Conservation (phyloP, 371 early-diverging fungal species). For the Polyrhizophydium stewartii region DNA sequence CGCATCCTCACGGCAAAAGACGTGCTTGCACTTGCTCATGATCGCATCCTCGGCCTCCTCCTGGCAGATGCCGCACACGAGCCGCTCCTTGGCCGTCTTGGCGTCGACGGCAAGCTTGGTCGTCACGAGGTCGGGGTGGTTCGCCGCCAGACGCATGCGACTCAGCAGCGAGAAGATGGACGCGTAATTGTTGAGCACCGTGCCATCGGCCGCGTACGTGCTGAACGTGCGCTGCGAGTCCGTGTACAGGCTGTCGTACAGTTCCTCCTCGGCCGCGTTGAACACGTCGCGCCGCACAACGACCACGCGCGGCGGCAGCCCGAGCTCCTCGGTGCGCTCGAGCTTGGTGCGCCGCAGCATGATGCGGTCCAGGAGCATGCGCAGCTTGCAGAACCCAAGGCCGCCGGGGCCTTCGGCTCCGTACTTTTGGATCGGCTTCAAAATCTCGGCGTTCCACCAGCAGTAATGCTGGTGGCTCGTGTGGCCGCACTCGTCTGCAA, state of each 20-base stretch:
- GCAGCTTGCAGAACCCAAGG: slow-evolving; percentile 71
- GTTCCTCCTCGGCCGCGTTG: slow-evolving; percentile 89
- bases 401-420: slow-evolving; percentile 67
- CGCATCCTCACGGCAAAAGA: slow-evolving; percentile 41
- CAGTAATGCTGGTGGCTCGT: slow-evolving; percentile 66
- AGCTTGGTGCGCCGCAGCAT: slow-evolving; percentile 94
- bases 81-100: slow-evolving; percentile 33
- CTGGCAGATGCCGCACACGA: slow-evolving; percentile 90
- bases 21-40: slow-evolving; percentile 85
- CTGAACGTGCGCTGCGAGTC: slow-evolving; percentile 73
- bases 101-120: slow-evolving; percentile 21
- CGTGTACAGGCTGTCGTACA: slow-evolving; percentile 81
- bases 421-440: slow-evolving; percentile 86
- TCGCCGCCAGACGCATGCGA: slow-evolving; percentile 63
- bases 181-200: slow-evolving; percentile 92
- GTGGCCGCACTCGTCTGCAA: slow-evolving; percentile 62
- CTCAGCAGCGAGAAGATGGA: slow-evolving; percentile 65
- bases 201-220: slow-evolving; percentile 79
- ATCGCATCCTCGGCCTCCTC: slow-evolving; percentile 90
- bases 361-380: slow-evolving; percentile 74
- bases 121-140: slow-evolving; percentile 73
- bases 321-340: slow-evolving; percentile 87
- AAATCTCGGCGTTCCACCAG: slow-evolving; percentile 95
- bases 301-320: slow-evolving; percentile 85
- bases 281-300: slow-evolving; percentile 78